phyloP scores from a whole-genome alignment of 192 early-diverging fungal genomes.

The Glomus cerebriforme region DNA sequence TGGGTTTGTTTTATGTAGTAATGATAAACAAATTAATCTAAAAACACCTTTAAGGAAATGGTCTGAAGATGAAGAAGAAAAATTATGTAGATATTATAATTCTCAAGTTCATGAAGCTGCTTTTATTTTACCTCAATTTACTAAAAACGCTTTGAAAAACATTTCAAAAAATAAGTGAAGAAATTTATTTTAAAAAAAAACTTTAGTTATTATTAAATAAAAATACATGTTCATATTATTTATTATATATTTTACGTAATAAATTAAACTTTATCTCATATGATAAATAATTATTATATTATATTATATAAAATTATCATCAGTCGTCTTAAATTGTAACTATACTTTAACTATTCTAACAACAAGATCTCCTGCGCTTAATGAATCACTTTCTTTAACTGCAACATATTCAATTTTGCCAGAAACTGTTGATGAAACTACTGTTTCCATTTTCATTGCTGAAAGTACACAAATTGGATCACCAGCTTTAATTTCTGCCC shows the following conservation, averaged over 20 bases:
- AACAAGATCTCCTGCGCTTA: constrained; percentile 84
- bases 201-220: no score
- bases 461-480: constrained; percentile 89
- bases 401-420: constrained; percentile 75
- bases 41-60: constrained; percentile 76
- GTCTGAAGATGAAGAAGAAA: constrained; percentile 76
- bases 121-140: constrained; percentile 93
- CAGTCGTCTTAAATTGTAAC: not conserved
- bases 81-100: constrained; percentile 92
- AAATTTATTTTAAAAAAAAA: no score
- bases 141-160: constrained; percentile 35
- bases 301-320: not conserved
- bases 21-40: constrained; percentile 73
- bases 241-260: no score
- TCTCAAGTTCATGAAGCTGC: constrained; percentile 87
- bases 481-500: constrained; percentile 82
- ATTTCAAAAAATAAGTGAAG: not conserved
- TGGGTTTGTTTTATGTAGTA: constrained; percentile 93
- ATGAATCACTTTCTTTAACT: constrained; percentile 73
- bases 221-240: no score
- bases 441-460: constrained; percentile 99
- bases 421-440: constrained; percentile 78
- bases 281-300: no score
- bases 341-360: constrained; percentile 61
- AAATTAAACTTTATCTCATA: no score